Base-by-base conservation (phyloP, 2,329 filamentous ascomycete species). In the Aspergillus sp. region DNA sequence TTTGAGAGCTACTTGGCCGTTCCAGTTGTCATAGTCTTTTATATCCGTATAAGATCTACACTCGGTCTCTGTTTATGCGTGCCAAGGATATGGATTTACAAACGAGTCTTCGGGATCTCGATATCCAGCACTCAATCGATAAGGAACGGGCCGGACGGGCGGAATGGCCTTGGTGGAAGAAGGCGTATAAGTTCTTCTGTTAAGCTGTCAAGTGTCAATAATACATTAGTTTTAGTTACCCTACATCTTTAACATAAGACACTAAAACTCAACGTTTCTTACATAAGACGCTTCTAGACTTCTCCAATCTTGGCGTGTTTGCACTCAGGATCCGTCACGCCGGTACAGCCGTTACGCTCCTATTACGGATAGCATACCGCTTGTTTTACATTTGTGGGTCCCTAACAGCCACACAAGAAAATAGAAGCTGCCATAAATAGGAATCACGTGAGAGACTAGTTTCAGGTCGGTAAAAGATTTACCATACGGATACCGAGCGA, bases 101-200 rank as follows among this genome's bases (percentile, higher is more conserved):
- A 50, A 95, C 90, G 0, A 91, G 91, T 2, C 82, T 90, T 23
- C 77, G 90, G 22, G 89, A 95, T 61, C 79, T 96, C 49, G 90
- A 95, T 64, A 71, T 96, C 41, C 81, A 83, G 23, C 81, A 86
- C 50, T 71, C 97, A 44, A 75, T 94, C 44, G 83, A 84, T 38
- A 86, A 95, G 66, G 91, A 96, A 73, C 72, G 77, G 35, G 84
- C 86, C 45, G 90, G 96, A 72, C 75, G 77, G 59, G 79, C 76
- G 27, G 64, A 68, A 4, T 91, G 87, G 88, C 86, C 88, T 0
- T 69, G 57, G 49, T 91, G 87, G 86, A 93, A 91, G 74, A 83
- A 75, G 60, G 55, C 79, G 10, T 93, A 90, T 64, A 87, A 86
- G 63, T 78, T 83, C 51, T 70, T 90, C 54, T 91, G 87, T 60